Conservation (phyloP, 192 early-diverging fungal genomes). For the Backusella liffmaniae region DNA sequence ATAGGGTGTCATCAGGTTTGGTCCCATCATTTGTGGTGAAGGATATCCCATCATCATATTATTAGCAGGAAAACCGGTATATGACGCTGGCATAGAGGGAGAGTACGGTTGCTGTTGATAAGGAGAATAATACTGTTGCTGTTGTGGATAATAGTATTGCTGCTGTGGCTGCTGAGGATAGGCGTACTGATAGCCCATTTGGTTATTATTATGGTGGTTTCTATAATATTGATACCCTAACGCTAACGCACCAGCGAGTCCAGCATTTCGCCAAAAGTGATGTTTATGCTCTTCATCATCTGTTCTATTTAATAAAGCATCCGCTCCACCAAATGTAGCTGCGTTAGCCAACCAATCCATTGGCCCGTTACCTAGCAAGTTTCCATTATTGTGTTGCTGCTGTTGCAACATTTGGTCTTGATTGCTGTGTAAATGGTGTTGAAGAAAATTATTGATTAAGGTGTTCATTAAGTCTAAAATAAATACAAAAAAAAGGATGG, state of each 20-base stretch:
- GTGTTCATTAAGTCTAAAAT: not conserved
- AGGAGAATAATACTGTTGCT: not conserved
- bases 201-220: not conserved
- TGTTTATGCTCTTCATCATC: not conserved
- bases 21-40: not conserved
- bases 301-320: not conserved
- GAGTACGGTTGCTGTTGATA: not conserved
- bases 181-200: not conserved
- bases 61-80: not conserved
- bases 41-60: constrained; percentile 2
- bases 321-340: not conserved
- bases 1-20: not conserved
- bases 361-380: not conserved
- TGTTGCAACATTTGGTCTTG: not conserved
- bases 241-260: constrained; percentile 1
- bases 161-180: not conserved
- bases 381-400: not conserved
- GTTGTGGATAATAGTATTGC: not conserved
- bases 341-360: constrained; percentile 4
- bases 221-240: constrained; percentile 2
- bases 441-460: not conserved
- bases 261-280: constrained; percentile 12
- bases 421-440: not conserved
- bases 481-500: not conserved
- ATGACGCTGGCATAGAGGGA: not conserved